These are phyloP conservation scores for Podospora fimiseda DNA, from an alignment of 495 filamentous ascomycete species.

Conservation along the genomic window DNA sequence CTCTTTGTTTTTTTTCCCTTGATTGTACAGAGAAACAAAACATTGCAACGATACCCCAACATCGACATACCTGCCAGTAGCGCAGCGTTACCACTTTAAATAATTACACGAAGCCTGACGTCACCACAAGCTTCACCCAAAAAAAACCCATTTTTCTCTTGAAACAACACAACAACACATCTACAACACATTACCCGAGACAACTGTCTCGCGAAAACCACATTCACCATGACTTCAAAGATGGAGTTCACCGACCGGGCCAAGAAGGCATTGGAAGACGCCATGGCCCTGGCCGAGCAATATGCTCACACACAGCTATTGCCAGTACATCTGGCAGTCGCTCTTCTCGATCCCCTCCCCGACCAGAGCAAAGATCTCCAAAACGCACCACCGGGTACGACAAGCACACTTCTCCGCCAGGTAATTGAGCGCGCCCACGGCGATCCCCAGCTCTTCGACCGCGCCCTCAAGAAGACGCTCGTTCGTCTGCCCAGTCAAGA, in stretches of 20 bases:
- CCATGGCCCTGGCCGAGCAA: constrained; percentile 73
- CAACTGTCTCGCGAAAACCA: constrained; percentile 14
- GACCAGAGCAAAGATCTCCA: constrained; percentile 74
- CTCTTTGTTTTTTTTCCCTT: not conserved
- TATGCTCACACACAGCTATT: constrained; percentile 85
- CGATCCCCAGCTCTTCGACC: constrained; percentile 80
- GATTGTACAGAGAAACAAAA: constrained; percentile 1
- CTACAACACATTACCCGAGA: constrained; percentile 14
- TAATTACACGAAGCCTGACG: constrained; percentile 22
- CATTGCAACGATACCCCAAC: constrained; percentile 8
- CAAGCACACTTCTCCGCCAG: constrained; percentile 78
- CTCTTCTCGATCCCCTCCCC: constrained; percentile 75
- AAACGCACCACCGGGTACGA: constrained; percentile 52
- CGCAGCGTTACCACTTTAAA: too few relatives aligned
- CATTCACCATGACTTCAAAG: constrained; percentile 42
- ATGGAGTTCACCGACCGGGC: constrained; percentile 92
- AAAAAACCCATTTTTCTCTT: not conserved
- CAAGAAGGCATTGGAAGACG: constrained; percentile 78
- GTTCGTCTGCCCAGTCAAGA: constrained; percentile 91
- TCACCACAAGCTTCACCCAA: constrained; percentile 15
- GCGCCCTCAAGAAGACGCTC: constrained; percentile 80
- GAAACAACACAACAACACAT: constrained; percentile 5
- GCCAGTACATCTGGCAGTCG: constrained; percentile 81
- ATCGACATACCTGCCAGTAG: not conserved
- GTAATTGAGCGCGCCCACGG: constrained; percentile 91